Evolutionary conservation across 23 red algal genomes (phyloP).

Genomic region (Gracilaria gracilis): DNA sequence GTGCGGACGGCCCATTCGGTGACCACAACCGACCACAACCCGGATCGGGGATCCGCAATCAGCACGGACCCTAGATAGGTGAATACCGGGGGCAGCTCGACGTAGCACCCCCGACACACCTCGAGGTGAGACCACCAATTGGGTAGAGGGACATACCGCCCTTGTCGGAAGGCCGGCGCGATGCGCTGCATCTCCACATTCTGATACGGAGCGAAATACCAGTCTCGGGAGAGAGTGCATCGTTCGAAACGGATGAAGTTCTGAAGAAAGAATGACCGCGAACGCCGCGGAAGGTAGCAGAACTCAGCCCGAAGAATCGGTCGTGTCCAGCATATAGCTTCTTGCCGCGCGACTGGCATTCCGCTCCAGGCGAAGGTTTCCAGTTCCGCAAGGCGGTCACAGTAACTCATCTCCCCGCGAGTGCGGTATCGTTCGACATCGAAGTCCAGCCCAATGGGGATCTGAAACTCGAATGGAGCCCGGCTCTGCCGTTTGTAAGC

Average conservation of each 20-base stretch:
- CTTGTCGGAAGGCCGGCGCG: background rate
- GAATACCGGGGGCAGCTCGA: too few relatives aligned
- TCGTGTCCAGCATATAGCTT: background rate
- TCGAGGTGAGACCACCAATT: slow-evolving; percentile 5
- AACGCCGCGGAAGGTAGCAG: too few relatives aligned
- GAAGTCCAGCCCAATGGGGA: background rate
- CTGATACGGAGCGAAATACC: slow-evolving; percentile 8
- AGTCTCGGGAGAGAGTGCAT: background rate
- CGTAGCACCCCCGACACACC: slow-evolving; percentile 20
- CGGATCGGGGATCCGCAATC: too few relatives aligned
- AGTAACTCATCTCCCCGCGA: slow-evolving; percentile 1
- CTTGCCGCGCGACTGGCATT: too few relatives aligned
- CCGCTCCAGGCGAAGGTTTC: too few relatives aligned
- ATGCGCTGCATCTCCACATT: slow-evolving; percentile 18
- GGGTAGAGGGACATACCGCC: slow-evolving; percentile 5
- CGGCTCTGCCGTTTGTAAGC: background rate
- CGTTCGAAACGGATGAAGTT: background rate
- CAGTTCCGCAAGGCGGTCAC: too few relatives aligned
- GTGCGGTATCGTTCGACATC: background rate
- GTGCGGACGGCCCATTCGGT: too few relatives aligned
- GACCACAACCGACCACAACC: too few relatives aligned
- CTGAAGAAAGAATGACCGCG: background rate
- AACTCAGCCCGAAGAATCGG: too few relatives aligned
- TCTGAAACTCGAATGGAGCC: background rate
- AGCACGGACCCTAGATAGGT: too few relatives aligned